phyloP scores from a whole-genome alignment of 1,284 basidiomycete species.

The Papiliotrema nemorosa region DNA sequence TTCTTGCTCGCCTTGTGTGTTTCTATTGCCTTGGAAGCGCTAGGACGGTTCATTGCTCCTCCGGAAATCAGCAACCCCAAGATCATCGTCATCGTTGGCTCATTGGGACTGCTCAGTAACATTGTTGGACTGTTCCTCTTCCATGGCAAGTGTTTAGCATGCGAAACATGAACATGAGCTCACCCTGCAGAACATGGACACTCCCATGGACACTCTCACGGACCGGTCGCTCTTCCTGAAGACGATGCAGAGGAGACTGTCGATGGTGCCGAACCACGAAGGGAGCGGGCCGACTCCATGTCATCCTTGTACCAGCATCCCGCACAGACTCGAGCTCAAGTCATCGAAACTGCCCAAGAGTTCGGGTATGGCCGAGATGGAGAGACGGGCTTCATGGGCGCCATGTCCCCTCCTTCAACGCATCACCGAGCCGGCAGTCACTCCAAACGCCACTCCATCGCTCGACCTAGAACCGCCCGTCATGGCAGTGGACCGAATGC shows the following conservation, averaged over 20 bases:
- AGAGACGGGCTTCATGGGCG: constrained; percentile 16
- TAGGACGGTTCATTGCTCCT: constrained; percentile 81
- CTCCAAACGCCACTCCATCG: constrained; percentile 13
- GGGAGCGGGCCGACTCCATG: constrained; percentile 42
- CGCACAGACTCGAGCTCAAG: constrained; percentile 77
- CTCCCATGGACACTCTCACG: constrained; percentile 52
- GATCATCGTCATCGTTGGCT: constrained; percentile 86
- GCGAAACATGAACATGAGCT: background rate
- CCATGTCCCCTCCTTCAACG: constrained; percentile 24
- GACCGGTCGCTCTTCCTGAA: constrained; percentile 25
- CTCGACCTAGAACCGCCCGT: constrained; percentile 13
- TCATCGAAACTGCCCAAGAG: constrained; percentile 82
- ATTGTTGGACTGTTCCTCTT: constrained; percentile 91
- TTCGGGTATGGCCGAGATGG: constrained; percentile 53
- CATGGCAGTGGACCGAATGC: constrained; percentile 11
- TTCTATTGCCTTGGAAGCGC: constrained; percentile 88
- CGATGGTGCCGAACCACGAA: constrained; percentile 14
- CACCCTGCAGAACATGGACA: constrained; percentile 63
- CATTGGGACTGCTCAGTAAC: constrained; percentile 84
- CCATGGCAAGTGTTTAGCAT: constrained; percentile 64
- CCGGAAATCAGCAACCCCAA: constrained; percentile 85
- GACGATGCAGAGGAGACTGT: constrained; percentile 16
- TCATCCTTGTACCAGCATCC: constrained; percentile 61
- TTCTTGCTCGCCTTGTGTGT: constrained; percentile 95
- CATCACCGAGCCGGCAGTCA: constrained; percentile 20